Percentiles rank a stretch among this genome's conserved stretches.
Evolutionary conservation across 768 basidiomycete species (phyloP).

Genomic region (Phallus indusiatus): DNA sequence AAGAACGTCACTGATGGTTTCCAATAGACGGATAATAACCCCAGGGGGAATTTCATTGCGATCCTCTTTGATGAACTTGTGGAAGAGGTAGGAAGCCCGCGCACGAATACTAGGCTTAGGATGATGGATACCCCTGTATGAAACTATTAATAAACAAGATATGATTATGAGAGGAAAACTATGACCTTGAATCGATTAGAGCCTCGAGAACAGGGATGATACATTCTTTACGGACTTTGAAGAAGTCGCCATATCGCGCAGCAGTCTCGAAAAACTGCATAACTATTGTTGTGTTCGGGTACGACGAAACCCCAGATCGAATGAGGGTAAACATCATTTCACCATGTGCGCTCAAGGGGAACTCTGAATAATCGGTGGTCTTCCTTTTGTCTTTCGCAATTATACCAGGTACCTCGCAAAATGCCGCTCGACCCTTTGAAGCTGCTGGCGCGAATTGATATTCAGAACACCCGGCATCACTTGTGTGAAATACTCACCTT

Average conservation of each 20-base stretch:
- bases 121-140: conserved; percentile 75
- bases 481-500: conserved; percentile 42
- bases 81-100: conserved; percentile 85
- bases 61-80: conserved; percentile 81
- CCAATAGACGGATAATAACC: conserved; percentile 61
- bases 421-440: conserved; percentile 75
- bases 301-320: conserved; percentile 70
- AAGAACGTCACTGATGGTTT: conserved; percentile 68
- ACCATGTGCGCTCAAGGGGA: conserved; percentile 82
- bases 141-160: neutral
- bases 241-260: conserved; percentile 92
- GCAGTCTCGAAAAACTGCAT: conserved; percentile 91
- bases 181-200: conserved; percentile 73
- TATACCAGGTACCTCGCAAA: conserved; percentile 67
- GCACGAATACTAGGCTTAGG: conserved; percentile 57
- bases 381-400: conserved; percentile 61
- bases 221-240: conserved; percentile 85
- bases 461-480: neutral
- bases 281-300: conserved; percentile 74
- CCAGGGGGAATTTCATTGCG: conserved; percentile 67
- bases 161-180: conserved; percentile 17
- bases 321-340: conserved; percentile 82
- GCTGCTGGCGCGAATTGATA: conserved; percentile 28
- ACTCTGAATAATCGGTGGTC: conserved; percentile 63
- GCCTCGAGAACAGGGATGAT: conserved; percentile 82